Evolutionary conservation across 495 filamentous ascomycete species (phyloP), one percentile per base, ranked within the genome.

Genomic region (Parmelia sp.): DNA sequence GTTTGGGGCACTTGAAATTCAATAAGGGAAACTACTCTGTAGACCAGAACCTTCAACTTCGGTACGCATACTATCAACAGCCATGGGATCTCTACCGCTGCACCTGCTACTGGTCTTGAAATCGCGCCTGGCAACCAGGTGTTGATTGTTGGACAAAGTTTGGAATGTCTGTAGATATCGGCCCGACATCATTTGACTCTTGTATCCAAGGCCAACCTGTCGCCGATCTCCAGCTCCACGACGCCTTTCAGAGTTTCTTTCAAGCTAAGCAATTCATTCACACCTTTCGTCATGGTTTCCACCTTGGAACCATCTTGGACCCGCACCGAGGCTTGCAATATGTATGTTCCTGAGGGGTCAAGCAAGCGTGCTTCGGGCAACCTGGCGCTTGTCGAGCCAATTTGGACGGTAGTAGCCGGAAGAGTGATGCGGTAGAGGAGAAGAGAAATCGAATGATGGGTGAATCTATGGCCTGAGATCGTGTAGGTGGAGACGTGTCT

Each of bases 131-230:
- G 27, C 25, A 21, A 33, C 15, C 29, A 21, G 51, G 29, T 31
- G 51, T 35, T n/a, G 51, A 55, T 21, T 19, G n/a, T 53, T 31
- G 51, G 17, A 31, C 27, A 33, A 33, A 3, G 15, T 31, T 1
- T 9, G 21, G 51, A 11, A 21, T 12, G 29, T 55, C 9, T 19
- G 27, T 21, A 21, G 7, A 17, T 33, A 15, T 33, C 8, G 10
- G 29, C 51, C 17, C 60, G 25, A 14, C 59, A 64, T 73, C 59
- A 78, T 58, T 73, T 75, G 25, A 86, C 84, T 61, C 87, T 78
- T 1, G 86, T 88, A 74, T 90, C 88, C 62, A 90, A 66, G 25
- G 83, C 78, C 64, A 89, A 71, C 53, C 88, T 76, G 72, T 90
- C 86, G 7, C 80, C 85, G 58, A 82, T 77, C 60, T 84, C 79